Evolutionary conservation across 2,329 filamentous ascomycete species (phyloP).

Genomic region (Diplocarpon rosae): DNA sequence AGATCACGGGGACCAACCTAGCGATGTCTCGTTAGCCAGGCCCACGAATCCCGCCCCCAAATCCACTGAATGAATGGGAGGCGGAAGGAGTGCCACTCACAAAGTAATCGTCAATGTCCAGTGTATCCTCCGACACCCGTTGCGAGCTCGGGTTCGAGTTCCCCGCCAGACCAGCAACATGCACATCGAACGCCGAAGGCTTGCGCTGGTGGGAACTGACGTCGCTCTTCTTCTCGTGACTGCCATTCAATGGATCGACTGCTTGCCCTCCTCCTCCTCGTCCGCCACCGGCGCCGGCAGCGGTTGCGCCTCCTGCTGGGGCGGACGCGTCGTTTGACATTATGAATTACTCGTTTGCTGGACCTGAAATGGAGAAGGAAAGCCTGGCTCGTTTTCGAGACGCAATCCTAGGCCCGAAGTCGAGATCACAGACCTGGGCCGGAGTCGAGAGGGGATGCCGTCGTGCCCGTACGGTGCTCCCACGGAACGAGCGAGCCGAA

Average conservation of each 20-base stretch:
- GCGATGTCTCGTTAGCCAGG: neutral
- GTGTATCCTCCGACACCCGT: neutral
- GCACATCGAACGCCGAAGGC: neutral
- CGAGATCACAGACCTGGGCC: too few species aligned
- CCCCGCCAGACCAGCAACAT: neutral
- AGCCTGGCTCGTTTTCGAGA: too few species aligned
- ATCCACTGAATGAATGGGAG: neutral
- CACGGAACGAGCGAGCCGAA: too few species aligned
- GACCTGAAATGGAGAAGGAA: too few species aligned
- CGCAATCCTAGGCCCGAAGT: too few species aligned
- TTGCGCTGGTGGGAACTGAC: neutral
- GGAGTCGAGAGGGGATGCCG: too few species aligned
- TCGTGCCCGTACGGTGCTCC: too few species aligned
- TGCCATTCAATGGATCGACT: neutral
- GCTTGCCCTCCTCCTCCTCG: neutral
- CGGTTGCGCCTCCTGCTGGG: neutral
- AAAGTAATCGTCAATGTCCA: slow-evolving; percentile 3
- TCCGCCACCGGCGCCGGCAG: neutral
- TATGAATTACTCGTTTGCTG: neutral
- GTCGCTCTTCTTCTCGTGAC: neutral
- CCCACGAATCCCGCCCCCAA: neutral
- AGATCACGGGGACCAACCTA: slow-evolving; percentile 53
- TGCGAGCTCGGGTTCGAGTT: neutral
- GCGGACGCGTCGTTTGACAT: slow-evolving; percentile 4
- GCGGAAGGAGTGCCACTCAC: neutral